Conservation (phyloP, 495 filamentous ascomycete genomes). For the Jackrogersella multiformis region DNA sequence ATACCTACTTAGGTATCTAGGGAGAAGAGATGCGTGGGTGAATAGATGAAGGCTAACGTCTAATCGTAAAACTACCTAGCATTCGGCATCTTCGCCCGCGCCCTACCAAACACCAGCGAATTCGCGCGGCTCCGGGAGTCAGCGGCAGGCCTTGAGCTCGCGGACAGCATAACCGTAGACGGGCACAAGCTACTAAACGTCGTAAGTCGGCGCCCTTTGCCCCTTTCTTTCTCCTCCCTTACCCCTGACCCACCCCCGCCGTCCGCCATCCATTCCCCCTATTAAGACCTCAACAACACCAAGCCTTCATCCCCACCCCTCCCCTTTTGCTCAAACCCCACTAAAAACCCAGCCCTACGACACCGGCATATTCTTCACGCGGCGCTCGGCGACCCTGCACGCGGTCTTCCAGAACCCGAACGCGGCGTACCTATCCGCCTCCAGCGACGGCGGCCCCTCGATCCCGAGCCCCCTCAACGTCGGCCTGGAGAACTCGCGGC, state of each 20-base stretch:
- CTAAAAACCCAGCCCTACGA: slow-evolving; percentile 74
- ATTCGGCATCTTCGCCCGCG: slow-evolving; percentile 84
- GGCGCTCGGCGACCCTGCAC: slow-evolving; percentile 62
- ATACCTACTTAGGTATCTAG: too few relatives aligned
- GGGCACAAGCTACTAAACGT: slow-evolving; percentile 95
- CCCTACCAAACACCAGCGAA: slow-evolving; percentile 66
- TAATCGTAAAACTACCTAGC: too few relatives aligned
- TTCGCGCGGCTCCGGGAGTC: slow-evolving; percentile 65
- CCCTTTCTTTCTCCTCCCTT: too few relatives aligned
- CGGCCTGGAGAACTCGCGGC: slow-evolving; percentile 88
- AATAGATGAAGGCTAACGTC: too few relatives aligned
- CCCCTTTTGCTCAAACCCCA: background rate
- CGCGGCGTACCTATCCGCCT: slow-evolving; percentile 77
- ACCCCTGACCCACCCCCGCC: background rate
- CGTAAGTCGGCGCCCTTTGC: too few relatives aligned
- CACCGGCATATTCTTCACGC: slow-evolving; percentile 86
- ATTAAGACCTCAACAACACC: background rate
- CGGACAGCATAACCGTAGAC: slow-evolving; percentile 87
- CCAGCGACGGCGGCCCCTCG: slow-evolving; percentile 27
- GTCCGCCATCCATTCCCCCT: background rate
- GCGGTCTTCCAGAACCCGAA: slow-evolving; percentile 84
- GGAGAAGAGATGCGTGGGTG: too few relatives aligned
- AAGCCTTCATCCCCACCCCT: background rate
- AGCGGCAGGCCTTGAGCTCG: slow-evolving; percentile 77
- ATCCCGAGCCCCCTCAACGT: slow-evolving; percentile 88